Conservation (phyloP, 78 protist genomes). For the Dictyostelium brefeldianum region DNA sequence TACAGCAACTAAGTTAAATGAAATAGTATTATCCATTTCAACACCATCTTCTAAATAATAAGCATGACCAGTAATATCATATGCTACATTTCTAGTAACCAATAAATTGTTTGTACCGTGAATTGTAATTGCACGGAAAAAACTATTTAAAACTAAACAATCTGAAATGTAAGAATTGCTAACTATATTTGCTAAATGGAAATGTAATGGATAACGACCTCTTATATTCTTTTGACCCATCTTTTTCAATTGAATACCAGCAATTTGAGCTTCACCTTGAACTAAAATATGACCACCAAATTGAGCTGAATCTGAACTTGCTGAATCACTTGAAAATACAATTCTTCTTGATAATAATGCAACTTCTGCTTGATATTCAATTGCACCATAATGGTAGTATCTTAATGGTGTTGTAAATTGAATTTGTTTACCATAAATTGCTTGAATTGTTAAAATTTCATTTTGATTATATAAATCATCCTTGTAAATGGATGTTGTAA, state of each 20-base stretch:
- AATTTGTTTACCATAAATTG: conserved; percentile 22
- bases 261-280: conserved; percentile 59
- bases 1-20: conserved; percentile 78
- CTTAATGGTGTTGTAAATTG: conserved; percentile 51
- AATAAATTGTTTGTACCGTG: conserved; percentile 84
- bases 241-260: conserved; percentile 65
- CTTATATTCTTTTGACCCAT: conserved; percentile 87
- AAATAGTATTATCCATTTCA: conserved; percentile 77
- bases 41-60: conserved; percentile 87
- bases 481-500: conserved; percentile 69
- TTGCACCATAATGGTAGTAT: conserved; percentile 61
- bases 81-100: conserved; percentile 68
- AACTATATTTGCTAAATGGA: conserved; percentile 45
- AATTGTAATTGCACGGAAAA: conserved; percentile 53
- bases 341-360: conserved; percentile 73
- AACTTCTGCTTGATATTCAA: conserved; percentile 89
- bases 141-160: conserved; percentile 53
- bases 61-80: conserved; percentile 85
- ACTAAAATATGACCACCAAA: conserved; percentile 71
- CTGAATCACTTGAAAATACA: conserved; percentile 50
- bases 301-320: neutral
- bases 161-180: conserved; percentile 32
- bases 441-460: conserved; percentile 68
- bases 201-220: conserved; percentile 89
- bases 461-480: conserved; percentile 67